Evolutionary conservation across 208 protist species (phyloP), one percentile per base, ranked within the genome.

Genomic region (Trypanosoma caninum): DNA sequence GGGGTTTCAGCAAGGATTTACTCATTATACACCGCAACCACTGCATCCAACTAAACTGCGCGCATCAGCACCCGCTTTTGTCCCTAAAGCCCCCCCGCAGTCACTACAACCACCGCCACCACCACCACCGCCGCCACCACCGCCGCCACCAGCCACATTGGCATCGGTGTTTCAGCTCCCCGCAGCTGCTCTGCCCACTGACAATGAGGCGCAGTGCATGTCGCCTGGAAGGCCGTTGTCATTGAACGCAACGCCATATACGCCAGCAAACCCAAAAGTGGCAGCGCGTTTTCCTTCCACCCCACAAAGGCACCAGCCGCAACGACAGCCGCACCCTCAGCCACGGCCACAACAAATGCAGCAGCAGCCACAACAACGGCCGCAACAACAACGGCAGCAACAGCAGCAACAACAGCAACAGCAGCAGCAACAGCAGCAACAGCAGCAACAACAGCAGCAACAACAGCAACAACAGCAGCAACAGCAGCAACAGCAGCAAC

Each of bases 21-120:
- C 35, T 1, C 55, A 42, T 13, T n/a, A 34, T 13, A 18, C 41
- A 46, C 3, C 28, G 25, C 55, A 42, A 31, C 27, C 5, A 30
- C 44, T 13, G 30, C 8, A n/a, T 22, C 38, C 13, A 68, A 59
- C 78, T 6, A 89, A 72, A 54, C 71, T 89, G 42, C 76, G 80
- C 35, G 78, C 80, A 11, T 63, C 61, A 7, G 85, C 85, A 5
- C 48, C 57, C 13, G 76, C 85, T 2, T 92, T 92, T 58, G 73
- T 87, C 22, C 85, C 85, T 0, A 75, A 70, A 2, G 33, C 40
- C 13, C 55, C 65, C 42, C 54, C 50, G 52, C 55, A 44, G n/a
- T 42, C 41, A 37, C 20, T 30, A 0, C 55, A 44, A 22, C 42
- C 41, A 37, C 20, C 35, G 1, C 28, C 67, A 5, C 31, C 60